These are phyloP conservation scores for Plectranthus barbatus DNA, from an alignment of 257 asterid species.

Conservation along the genomic window DNA sequence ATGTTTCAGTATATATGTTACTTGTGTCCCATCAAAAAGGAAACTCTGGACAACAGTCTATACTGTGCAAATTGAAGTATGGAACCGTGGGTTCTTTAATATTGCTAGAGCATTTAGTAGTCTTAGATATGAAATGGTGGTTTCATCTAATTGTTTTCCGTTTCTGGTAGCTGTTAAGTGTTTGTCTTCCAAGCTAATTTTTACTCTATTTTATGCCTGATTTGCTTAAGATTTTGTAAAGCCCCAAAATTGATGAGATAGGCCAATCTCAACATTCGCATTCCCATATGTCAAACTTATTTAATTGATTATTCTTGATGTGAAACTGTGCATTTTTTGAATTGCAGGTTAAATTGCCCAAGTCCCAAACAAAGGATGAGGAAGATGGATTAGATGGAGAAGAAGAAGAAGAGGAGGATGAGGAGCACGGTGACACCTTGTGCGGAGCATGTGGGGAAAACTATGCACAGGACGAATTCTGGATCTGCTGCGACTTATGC, in stretches of 20 bases:
- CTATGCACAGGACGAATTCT: conserved; percentile 60
- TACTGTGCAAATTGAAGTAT: neutral
- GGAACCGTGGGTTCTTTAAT: neutral
- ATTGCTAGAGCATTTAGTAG: neutral
- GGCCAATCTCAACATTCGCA: no score
- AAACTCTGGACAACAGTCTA: neutral
- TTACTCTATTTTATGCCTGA: no score
- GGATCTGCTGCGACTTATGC: conserved; percentile 80
- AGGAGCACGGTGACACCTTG: conserved; percentile 54
- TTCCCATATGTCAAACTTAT: neutral
- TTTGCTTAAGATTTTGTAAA: no score
- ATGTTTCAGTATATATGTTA: neutral
- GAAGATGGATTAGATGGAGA: conserved; percentile 40
- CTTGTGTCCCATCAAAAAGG: neutral
- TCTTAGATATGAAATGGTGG: neutral
- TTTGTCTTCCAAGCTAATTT: neutral
- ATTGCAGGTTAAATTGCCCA: conserved; percentile 41
- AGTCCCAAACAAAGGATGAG: conserved; percentile 36
- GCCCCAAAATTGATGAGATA: no score
- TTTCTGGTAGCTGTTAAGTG: neutral
- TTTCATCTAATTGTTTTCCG: neutral
- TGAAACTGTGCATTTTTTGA: neutral
- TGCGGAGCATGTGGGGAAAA: conserved; percentile 74
- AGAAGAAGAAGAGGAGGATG: conserved; percentile 30
- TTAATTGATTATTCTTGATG: neutral